Evolutionary conservation across 192 early-diverging fungal species (phyloP), one percentile per base, ranked within the genome.

Genomic region (Physocladia obscura): DNA sequence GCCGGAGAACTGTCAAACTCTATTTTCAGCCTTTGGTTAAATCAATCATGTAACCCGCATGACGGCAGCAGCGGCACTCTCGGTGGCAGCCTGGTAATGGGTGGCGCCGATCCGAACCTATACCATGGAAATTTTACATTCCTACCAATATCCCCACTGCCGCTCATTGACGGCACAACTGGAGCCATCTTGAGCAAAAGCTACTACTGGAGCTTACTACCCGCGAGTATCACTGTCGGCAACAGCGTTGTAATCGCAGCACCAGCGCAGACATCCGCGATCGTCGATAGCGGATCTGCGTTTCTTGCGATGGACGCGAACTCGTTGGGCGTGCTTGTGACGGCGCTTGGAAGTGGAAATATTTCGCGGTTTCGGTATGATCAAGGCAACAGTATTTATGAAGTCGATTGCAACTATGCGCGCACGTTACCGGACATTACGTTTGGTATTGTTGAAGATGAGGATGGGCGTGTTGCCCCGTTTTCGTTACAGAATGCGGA

Each of bases 51-150:
- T 27, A 26, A 13, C 29, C 22, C 34, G 29, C 24, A 32, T 40
- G 1, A 15, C 11, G n/a, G 30, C 19, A 15, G 19, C 27, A 13
- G n/a, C 24, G 6, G 6, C 6, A 52, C 54, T 27, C 22, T 21
- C 11, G 65, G 65, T 15, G 65, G 65, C 19, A 55, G 47, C 5
- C 8, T 68, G 31, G 29, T 68, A 13, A 1, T 68, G 4, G 65
- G 65, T 11, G 65, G 65, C 1, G 65, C 39, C 17, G 65, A 68
- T 44, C 4, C 27, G n/a, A 11, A 13, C 21, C 54, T 68, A 4
- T 68, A 68, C 65, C 27, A 36, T 27, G 65, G 65, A 21, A 56
- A 44, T 39, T 68, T 54, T 26, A 67, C 63, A 24, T 67, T 67
- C 63, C 17, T 67, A n/a, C 63, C 63, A 11, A n/a, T 67, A 2